Evolutionary conservation across 1,284 basidiomycete genomes (phyloP).

Genomic region (Ustilago nuda): DNA sequence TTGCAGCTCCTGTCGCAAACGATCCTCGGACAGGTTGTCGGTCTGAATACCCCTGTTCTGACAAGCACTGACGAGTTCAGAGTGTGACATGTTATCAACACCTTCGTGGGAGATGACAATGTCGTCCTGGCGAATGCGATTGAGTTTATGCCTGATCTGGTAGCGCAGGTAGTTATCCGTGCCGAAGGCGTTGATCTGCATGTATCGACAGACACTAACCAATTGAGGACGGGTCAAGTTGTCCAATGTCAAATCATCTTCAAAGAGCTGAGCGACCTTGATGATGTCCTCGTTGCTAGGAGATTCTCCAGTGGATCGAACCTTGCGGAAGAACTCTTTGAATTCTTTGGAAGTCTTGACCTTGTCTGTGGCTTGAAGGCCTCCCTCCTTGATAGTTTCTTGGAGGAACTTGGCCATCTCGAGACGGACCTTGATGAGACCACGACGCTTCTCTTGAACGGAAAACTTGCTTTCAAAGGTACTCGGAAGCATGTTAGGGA

Average conservation of each 20-base stretch:
- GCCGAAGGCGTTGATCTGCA: slow-evolving; percentile 98
- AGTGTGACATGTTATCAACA: slow-evolving; percentile 86
- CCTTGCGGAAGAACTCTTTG: slow-evolving; percentile 99
- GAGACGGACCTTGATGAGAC: slow-evolving; percentile 90
- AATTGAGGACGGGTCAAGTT: slow-evolving; percentile 97
- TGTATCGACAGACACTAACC: slow-evolving; percentile 90
- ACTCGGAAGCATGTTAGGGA: slow-evolving; percentile 98
- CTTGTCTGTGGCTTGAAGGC: slow-evolving; percentile 82
- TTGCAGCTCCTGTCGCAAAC: slow-evolving; percentile 84
- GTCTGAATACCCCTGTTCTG: slow-evolving; percentile 95
- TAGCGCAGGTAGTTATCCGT: slow-evolving; percentile 98
- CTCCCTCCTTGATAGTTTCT: slow-evolving; percentile 93
- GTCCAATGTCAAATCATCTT: slow-evolving; percentile 96
- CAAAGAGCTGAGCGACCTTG: slow-evolving; percentile 94
- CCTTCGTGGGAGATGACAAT: slow-evolving; percentile 88
- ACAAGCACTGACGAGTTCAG: slow-evolving; percentile 91
- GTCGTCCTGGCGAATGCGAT: slow-evolving; percentile 89
- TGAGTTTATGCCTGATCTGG: slow-evolving; percentile 85
- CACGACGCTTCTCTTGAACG: slow-evolving; percentile 91
- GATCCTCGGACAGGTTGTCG: slow-evolving; percentile 74
- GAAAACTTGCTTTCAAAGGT: slow-evolving; percentile 96
- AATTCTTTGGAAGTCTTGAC: slow-evolving; percentile 94
- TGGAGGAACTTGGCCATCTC: slow-evolving; percentile 99
- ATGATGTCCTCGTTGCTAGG: slow-evolving; percentile 89
- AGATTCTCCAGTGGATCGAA: slow-evolving; percentile 92